Percentiles rank a stretch among this genome's conserved stretches.
Conservation (phyloP, 495 filamentous ascomycete species). For the Talaromyces stipitatus region DNA sequence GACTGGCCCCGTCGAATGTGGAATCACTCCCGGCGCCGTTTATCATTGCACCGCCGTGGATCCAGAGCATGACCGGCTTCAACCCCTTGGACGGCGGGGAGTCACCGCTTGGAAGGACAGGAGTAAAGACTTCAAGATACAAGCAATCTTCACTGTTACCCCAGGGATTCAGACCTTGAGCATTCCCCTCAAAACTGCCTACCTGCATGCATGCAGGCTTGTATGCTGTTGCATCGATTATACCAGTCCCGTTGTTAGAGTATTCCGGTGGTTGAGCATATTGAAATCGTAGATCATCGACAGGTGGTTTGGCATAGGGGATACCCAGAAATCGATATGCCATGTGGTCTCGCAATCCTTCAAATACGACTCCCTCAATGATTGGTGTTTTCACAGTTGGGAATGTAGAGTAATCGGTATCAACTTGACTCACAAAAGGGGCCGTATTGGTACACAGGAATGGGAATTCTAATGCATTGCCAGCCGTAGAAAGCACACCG, state of each 20-base stretch:
- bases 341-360: slow-evolving; percentile 43
- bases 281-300: slow-evolving; percentile 28
- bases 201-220: slow-evolving; percentile 37
- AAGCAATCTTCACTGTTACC: slow-evolving; percentile 38
- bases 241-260: slow-evolving; percentile 23
- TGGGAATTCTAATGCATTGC: slow-evolving; percentile 6
- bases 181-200: slow-evolving; percentile 5
- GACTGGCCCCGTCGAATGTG: slow-evolving; percentile 31
- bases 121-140: slow-evolving; percentile 28
- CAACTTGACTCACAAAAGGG: slow-evolving; percentile 17
- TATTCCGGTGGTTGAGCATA: slow-evolving; percentile 29
- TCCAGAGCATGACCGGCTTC: slow-evolving; percentile 39
- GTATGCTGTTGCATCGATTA: slow-evolving; percentile 34
- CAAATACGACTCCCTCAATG: slow-evolving; percentile 18
- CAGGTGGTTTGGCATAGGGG: slow-evolving; percentile 38
- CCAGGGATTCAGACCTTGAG: neutral
- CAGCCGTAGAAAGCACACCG: neutral
- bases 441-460: slow-evolving; percentile 20
- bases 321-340: slow-evolving; percentile 48
- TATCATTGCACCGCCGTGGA: slow-evolving; percentile 41
- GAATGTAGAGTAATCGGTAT: slow-evolving; percentile 17
- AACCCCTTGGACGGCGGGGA: slow-evolving; percentile 15
- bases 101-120: slow-evolving; percentile 15
- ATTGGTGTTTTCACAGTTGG: neutral
- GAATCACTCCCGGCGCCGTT: slow-evolving; percentile 28